phyloP scores from a whole-genome alignment of 2,329 filamentous ascomycete species.

The Sporothrix pseudoabietina region DNA sequence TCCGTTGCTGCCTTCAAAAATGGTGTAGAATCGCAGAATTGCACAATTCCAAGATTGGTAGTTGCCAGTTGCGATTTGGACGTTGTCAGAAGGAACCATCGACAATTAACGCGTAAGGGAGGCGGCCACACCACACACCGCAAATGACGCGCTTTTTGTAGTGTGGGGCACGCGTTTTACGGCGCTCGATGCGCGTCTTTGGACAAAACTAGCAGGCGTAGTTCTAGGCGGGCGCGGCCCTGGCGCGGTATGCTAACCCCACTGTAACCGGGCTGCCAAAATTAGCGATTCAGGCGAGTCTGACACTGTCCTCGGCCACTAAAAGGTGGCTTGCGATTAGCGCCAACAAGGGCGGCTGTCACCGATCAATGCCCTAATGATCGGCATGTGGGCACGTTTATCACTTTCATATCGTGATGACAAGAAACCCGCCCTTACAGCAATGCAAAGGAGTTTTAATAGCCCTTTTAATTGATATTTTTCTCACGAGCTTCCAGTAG shows the following conservation, averaged over 20 bases:
- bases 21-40: neutral
- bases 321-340: conserved; percentile 12
- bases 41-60: neutral
- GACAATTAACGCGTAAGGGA: conserved; percentile 22
- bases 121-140: too few relatives aligned
- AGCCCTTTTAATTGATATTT: too few relatives aligned
- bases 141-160: conserved; percentile 11
- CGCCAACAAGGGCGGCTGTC: conserved; percentile 16
- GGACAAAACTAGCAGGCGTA: neutral
- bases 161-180: neutral
- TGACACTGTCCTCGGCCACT: neutral
- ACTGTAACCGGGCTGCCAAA: conserved; percentile 9
- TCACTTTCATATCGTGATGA: neutral
- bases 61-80: neutral
- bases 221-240: neutral
- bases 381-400: neutral
- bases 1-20: neutral
- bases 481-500: too few relatives aligned
- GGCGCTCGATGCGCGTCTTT: conserved; percentile 11
- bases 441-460: too few relatives aligned
- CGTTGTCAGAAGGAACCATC: neutral
- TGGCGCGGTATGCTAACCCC: conserved; percentile 8
- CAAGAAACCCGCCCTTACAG: neutral
- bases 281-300: neutral
- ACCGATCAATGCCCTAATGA: conserved; percentile 6